Base-by-base conservation (phyloP, 2,329 filamentous ascomycete genomes). In the Bimuria novae-zelandiae region DNA sequence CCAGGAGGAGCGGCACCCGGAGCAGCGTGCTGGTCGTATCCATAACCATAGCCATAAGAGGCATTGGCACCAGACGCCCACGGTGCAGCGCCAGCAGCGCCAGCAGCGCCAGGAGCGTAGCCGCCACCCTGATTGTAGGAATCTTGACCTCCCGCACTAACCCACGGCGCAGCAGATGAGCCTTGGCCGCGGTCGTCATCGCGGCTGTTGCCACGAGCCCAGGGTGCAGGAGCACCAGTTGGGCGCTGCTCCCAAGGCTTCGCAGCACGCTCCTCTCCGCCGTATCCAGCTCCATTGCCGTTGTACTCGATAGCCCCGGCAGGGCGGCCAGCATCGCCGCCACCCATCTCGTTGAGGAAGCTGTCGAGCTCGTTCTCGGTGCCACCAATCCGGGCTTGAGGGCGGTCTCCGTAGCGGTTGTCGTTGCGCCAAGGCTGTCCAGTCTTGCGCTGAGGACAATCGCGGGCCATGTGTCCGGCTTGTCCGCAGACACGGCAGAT, bases 401-500 rank as follows among this genome's bases (percentile, higher is more conserved):
- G 84, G 64, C 82, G 79, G 47, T 77, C 76, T 40, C 58, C 75
- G 62, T 78, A 79, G 49, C 73, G 69, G 53, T 83, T 84, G 65
- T 89, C 86, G 69, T 96, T 96, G 68, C 94, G 92, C 90, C 91
- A 97, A 75, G 89, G 92, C 40, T 88, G 86, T 67, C 94, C 94
- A 71, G 90, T 87, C 79, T 94, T 90, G 72, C 94, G 84, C 70
- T 99, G 94, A 40, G 93, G 92, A 84, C 94, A 99, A 78, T 99
- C 94, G 65, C 93, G 88, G 63, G 92, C 94, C 92, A 99, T 97
- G 68, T 99, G 94, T 17, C 94, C 94, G 61, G 94, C 92, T 73
- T 97, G 97, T 64, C 94, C 94, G 79, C 94, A 99, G 66, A 97
- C 89, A 68, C 93, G 92, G 78, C 94, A 99, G 72, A 99, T 97